phyloP scores from a whole-genome alignment of 2,329 filamentous ascomycete genomes.

The Nakataea oryzae region DNA sequence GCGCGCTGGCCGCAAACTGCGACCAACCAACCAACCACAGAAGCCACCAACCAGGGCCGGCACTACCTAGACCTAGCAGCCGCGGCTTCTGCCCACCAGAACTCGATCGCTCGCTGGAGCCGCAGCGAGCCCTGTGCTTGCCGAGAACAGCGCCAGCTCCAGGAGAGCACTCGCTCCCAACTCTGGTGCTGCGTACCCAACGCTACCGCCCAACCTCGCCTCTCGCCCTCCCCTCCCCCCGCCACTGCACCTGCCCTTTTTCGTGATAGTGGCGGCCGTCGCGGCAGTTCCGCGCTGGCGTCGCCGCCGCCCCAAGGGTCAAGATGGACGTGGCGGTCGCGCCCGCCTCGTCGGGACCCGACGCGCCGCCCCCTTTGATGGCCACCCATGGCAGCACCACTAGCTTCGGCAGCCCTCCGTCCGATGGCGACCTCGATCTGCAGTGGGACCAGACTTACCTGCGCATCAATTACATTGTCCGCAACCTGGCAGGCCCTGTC shows the following conservation, averaged over 20 bases:
- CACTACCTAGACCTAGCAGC: not conserved
- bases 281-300: not conserved
- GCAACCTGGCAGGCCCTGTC: slow-evolving; percentile 9
- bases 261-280: too few species aligned
- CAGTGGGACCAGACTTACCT: slow-evolving; percentile 17
- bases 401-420: not conserved
- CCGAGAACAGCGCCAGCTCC: too few species aligned
- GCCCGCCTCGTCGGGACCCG: not conserved
- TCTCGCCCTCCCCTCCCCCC: too few species aligned
- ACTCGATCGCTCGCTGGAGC: not conserved
- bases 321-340: not conserved
- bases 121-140: too few species aligned
- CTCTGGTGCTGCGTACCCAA: too few species aligned
- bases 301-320: not conserved
- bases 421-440: slow-evolving; percentile 5
- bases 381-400: not conserved
- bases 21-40: not conserved
- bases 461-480: slow-evolving; percentile 12
- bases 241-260: too few species aligned
- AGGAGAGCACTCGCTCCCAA: too few species aligned
- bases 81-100: not conserved
- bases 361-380: not conserved
- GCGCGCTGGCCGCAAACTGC: too few species aligned
- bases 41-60: not conserved
- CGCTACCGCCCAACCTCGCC: too few species aligned